Percentiles rank a stretch among this genome's conserved stretches.
Evolutionary conservation across 2,329 filamentous ascomycete genomes (phyloP).

Genomic region (Fusarium duplospermum): DNA sequence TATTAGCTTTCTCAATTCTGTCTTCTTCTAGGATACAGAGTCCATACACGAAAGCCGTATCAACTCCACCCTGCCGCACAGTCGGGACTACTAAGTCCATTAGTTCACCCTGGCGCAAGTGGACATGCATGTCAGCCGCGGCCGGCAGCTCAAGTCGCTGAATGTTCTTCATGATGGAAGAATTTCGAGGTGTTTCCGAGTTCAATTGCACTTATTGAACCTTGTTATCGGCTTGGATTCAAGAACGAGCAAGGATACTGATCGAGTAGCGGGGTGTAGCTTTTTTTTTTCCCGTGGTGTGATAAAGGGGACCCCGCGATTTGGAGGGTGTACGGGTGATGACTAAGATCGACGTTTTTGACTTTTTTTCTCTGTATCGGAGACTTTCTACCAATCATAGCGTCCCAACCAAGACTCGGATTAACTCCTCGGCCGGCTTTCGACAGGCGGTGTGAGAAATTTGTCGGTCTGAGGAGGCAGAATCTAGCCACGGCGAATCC

Average conservation of each 20-base stretch:
- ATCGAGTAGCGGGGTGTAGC: slow-evolving; percentile 16
- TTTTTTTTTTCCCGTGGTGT: slow-evolving; percentile 19
- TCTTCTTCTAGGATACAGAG: slow-evolving; percentile 23
- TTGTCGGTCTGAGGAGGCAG: slow-evolving; percentile 56
- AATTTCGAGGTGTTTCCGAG: not conserved
- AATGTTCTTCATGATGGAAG: slow-evolving; percentile 34
- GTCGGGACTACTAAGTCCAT: slow-evolving; percentile 67
- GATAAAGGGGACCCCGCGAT: slow-evolving; percentile 8
- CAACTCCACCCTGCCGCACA: slow-evolving; percentile 70
- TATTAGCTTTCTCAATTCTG: slow-evolving; percentile 34
- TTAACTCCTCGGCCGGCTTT: slow-evolving; percentile 36
- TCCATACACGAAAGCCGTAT: slow-evolving; percentile 67
- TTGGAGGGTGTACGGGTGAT: not conserved
- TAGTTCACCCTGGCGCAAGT: slow-evolving; percentile 75
- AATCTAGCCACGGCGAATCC: slow-evolving; percentile 47
- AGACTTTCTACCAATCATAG: slow-evolving; percentile 24
- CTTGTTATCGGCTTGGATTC: not conserved
- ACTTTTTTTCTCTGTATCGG: not conserved
- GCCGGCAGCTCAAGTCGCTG: slow-evolving; percentile 67
- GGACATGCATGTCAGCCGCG: slow-evolving; percentile 77
- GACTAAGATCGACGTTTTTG: not conserved
- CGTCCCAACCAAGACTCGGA: slow-evolving; percentile 14
- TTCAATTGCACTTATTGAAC: slow-evolving; percentile 4
- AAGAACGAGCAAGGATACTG: slow-evolving; percentile 12
- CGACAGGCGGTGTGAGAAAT: slow-evolving; percentile 55